Evolutionary conservation across 352 stramenopile genomes (phyloP), one percentile per base, ranked within the genome.

Genomic region (Phytophthora multivora): DNA sequence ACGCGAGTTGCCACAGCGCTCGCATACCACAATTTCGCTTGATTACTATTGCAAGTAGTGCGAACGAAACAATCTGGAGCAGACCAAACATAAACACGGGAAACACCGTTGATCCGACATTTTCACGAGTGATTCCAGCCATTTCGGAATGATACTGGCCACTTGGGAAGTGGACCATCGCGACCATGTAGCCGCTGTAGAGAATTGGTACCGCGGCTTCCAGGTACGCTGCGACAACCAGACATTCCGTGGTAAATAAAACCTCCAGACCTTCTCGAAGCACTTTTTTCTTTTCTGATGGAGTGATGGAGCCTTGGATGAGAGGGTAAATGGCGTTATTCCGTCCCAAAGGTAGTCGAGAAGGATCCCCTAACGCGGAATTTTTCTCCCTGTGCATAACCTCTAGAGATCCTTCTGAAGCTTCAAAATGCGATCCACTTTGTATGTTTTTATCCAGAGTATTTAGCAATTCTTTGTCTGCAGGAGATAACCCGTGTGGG

Each of bases 141-240:
- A 71, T 15, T 30, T 56, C 49, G 10, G 35, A 18, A 15, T 58
- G 51, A 5, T 58, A 58, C 5, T 40, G 51, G 4, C 38, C 46
- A 39, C 70, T 75, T 2, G 63, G 60, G 9, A 74, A 45, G 0
- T 55, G 21, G 0, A 66, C 25, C 51, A 76, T 47, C 7, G 43
- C 36, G 4, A 56, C 1, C 35, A 62, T 39, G n/a, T 35, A 66
- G 5, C 18, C 58, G 3, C 21, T 48, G 56, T 74, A 77, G 25
- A 77, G 53, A 2, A 67, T 16, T 0, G 71, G 63, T 23, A 80
- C 63, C 19, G 71, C 48, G 9, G 61, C 58, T 31, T 80, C 67
- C n/a, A 64, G 48, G 40, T 75, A 80, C 45, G 72, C 71, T n/a
- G 63, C 31, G 0, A 79, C 56, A 9, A 67, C 31, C 30, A 70